Evolutionary conservation across 129 eudicot species (phyloP), one percentile per base, ranked within the genome.

Genomic region (Logfia minima): DNA sequence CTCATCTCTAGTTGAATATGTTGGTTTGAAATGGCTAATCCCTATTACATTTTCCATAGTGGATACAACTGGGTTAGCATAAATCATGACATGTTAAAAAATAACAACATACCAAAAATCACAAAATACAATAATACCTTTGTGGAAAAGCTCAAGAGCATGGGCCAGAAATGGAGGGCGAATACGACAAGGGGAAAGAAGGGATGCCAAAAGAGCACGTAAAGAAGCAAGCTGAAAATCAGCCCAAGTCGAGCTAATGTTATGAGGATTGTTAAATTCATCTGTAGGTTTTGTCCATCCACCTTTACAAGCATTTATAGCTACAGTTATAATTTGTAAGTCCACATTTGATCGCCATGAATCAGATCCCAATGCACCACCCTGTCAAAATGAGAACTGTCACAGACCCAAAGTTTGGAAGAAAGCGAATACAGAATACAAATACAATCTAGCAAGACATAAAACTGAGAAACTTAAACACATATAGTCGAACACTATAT

Each of bases 181-280:
- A 75, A 80, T 70, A 61, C 85, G 87, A 53, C 87, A 86, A 70
- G 97, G 93, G 3, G 97, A 90, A 82, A 89, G 82, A 72, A 93
- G 91, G 74, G 98, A 93, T 32, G 98, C 91, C 82, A 87, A 75
- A 74, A 93, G 89, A 66, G 98, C 98, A 75, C 82, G 88, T 75
- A 91, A 76, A 77, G 98, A 88, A 77, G 96, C 98, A 77, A 91
- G 87, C 80, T 91, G 97, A 72, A 84, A 91, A 81, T 86, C 90
- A 51, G 88, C 77, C 90, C 90, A 89, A 52, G 22, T 68, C 41
- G 86, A 56, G 55, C 66, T 43, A 62, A 37, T 58, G 60, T 75
- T 82, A 66, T 64, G 37, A 3, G 74, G 62, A 68, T 59, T 79
- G 31, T 76, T 64, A 43, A 21, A 43, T 41, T 68, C 41, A 19